Conservation (phyloP, 192 early-diverging fungal genomes). For the Mortierella claussenii region DNA sequence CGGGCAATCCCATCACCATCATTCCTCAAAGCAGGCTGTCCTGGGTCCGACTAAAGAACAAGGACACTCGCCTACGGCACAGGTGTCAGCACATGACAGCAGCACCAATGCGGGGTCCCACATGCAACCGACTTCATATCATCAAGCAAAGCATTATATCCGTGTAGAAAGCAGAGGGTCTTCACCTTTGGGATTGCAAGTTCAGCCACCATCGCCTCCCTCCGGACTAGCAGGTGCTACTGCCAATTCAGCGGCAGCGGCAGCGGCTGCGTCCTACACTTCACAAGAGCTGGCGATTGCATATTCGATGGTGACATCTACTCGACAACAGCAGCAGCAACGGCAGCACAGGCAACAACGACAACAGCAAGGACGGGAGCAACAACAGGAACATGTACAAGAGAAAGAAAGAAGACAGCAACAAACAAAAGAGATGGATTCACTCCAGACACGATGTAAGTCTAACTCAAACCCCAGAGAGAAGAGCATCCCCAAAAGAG, state of each 20-base stretch:
- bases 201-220: neutral
- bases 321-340: slow-evolving; percentile 15
- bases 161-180: neutral
- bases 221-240: neutral
- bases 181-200: neutral
- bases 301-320: slow-evolving; percentile 29
- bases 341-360: neutral
- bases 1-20: too few species aligned
- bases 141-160: too few species aligned
- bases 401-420: too few species aligned
- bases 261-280: slow-evolving; percentile 15
- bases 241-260: slow-evolving; percentile 8
- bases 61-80: too few species aligned
- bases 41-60: too few species aligned
- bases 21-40: too few species aligned
- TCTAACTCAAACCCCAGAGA: too few species aligned
- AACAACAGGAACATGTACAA: neutral
- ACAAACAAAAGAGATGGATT: neutral
- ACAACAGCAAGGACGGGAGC: too few species aligned
- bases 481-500: too few species aligned
- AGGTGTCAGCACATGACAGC: too few species aligned
- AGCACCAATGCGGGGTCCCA: too few species aligned
- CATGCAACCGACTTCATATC: too few species aligned
- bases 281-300: slow-evolving; percentile 30
- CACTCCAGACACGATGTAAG: neutral